Evolutionary conservation across 306 rosid genomes (phyloP), one percentile per base, ranked within the genome.

Genomic region (Cucumis hystrix): DNA sequence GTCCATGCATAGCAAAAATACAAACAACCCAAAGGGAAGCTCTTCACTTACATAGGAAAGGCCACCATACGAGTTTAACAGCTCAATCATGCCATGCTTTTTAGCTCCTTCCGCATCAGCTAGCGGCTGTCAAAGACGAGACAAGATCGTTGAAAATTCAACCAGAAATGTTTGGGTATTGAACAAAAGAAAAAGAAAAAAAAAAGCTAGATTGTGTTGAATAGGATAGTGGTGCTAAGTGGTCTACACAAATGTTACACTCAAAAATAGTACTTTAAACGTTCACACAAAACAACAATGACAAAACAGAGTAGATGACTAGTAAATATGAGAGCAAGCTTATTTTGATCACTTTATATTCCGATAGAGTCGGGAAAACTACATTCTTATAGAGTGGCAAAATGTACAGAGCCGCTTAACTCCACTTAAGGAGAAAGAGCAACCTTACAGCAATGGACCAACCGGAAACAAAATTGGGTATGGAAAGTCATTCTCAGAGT

Each of bases 41-140:
- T 18, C 35, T 70, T 76, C 35, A 86, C 98, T 88, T 79, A 96
- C 99, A 83, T 43, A 96, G 77, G 99, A 96, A 83, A 79, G 88
- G 67, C 99, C 99, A 35, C 99, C 99, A 4, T 88, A 82, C 0
- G 96, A 86, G 80, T 87, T 85, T 80, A 96, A 78, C 15, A 92
- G 89, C 89, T 91, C 97, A 58, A 92, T 91, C 87, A 91, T 79
- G 21, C 57, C 15, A 18, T 37, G 83, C 84, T 76, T 87, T 70
- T 86, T 91, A 81, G 97, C 96, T 78, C 99, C 99, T 82, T 96
- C 99, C 1, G 99, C 99, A 88, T 96, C 99, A 20, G 99, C 99
- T 68, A 96, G 88, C 79, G 97, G 99, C 99, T 96, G 86, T 74
- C 77, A 64, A 77, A 15, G 79, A 73, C 37, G 54, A 78, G 49